Base-by-base conservation (phyloP, 1,139 yeast species). In the Pichia cactophila region DNA sequence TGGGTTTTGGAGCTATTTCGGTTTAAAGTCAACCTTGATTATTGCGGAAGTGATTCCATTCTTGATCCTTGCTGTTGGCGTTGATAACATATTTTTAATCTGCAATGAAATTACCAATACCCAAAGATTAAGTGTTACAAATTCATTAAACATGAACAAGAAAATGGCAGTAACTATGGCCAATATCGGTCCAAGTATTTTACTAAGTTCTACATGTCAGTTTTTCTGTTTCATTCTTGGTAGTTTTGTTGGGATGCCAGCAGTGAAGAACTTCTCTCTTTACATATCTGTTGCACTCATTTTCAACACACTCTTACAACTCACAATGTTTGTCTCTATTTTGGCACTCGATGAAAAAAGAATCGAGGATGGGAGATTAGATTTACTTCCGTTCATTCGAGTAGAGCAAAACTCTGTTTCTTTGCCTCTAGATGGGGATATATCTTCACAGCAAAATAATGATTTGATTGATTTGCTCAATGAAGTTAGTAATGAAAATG, bases 21-120 rank as follows among this genome's bases (percentile, higher is more conserved):
- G 95, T 0, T 68, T 90, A 46, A 87, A 86, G 60, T 86, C 95
- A 0, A 92, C 97, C 0, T 71, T 92, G 40, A 90, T 92, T 55
- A 88, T 92, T 55, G 97, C 97, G 1, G 97, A 92, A 63, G 97
- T 92, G 4, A 92, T 92, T 42, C 97, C 97, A n/a, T 92, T 92
- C 61, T 69, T 92, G 60, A 85, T 92, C 6, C 72, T 92, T 54
- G 98, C 98, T 0, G 83, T 92, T 50, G 98, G 98, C 16, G 92
- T 92, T 29, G 98, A 92, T 66, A 92, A 92, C 62, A 86, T 92
- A 35, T 92, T 90, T 62, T 70, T 92, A 56, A 78, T 92, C 26
- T 84, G 88, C 1, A 92, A 88, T 64, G 96, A 88, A 61, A 70
- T 86, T 45, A 79, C 81, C 42, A 68, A 73, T 28, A 75, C 83